Evolutionary conservation across 2,329 filamentous ascomycete species (phyloP).

Genomic region (Calonectria fujianensis): DNA sequence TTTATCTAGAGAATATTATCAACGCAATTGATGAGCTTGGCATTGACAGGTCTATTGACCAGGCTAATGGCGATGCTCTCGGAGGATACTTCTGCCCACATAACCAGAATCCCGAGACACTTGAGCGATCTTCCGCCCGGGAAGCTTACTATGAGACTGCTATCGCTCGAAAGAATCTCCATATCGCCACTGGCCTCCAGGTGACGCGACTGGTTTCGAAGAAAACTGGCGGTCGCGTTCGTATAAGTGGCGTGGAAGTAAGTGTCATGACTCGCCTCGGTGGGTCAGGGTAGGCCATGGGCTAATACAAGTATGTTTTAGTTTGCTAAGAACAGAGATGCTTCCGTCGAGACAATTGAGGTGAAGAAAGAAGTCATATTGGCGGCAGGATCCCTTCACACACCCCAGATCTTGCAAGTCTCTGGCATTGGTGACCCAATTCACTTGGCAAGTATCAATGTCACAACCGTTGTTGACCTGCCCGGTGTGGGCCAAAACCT

Average conservation of each 20-base stretch:
- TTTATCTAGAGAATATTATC: conserved; percentile 41
- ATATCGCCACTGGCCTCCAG: conserved; percentile 41
- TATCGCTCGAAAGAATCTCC: conserved; percentile 43
- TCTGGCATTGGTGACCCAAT: conserved; percentile 1
- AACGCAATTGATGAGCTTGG: conserved; percentile 41
- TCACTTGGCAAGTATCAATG: conserved; percentile 12
- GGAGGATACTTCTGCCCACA: conserved; percentile 51
- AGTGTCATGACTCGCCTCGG: background rate
- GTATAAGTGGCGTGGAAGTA: conserved; percentile 48
- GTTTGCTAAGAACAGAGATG: background rate
- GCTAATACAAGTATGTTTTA: background rate
- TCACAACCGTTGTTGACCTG: conserved; percentile 1
- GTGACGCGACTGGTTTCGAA: conserved; percentile 47
- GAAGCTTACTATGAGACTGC: conserved; percentile 47
- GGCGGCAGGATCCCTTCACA: conserved; percentile 8
- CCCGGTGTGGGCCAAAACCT: conserved; percentile 16
- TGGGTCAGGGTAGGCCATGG: background rate
- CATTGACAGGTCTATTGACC: conserved; percentile 42
- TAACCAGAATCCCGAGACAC: conserved; percentile 42
- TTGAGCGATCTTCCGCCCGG: conserved; percentile 46
- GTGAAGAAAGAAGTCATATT: conserved; percentile 7
- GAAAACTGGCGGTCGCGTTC: conserved; percentile 34
- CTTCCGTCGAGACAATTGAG: background rate
- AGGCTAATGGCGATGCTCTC: conserved; percentile 47
- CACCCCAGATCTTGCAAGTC: conserved; percentile 12